These are phyloP conservation scores for Hypoxylon sp. DNA, from an alignment of 2,329 filamentous ascomycete genomes.

Conservation along the genomic window DNA sequence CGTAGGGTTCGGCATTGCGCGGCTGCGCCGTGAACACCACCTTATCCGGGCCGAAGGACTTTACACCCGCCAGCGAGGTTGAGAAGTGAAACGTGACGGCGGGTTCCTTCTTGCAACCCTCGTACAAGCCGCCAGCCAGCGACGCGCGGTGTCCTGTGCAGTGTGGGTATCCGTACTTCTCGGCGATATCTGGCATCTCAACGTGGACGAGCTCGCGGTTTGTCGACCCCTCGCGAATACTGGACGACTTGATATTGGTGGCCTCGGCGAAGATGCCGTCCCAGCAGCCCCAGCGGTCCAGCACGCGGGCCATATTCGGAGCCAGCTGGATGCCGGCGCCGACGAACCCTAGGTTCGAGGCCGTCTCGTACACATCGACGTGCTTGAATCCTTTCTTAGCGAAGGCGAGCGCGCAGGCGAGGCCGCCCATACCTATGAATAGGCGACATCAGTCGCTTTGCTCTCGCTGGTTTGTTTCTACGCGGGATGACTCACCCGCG, in stretches of 20 bases:
- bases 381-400: conserved; percentile 81
- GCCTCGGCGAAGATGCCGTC: conserved; percentile 73
- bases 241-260: conserved; percentile 77
- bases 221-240: conserved; percentile 78
- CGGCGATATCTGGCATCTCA: conserved; percentile 73
- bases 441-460: conserved; percentile 21
- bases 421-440: conserved; percentile 78
- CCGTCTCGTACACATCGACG: conserved; percentile 80
- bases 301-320: conserved; percentile 83
- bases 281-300: conserved; percentile 81
- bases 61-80: conserved; percentile 66
- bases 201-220: conserved; percentile 79
- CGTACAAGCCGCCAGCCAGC: conserved; percentile 75
- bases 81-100: conserved; percentile 78
- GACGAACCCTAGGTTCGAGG: conserved; percentile 80
- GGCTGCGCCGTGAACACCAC: conserved; percentile 71
- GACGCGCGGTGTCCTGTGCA: conserved; percentile 83
- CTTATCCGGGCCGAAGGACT: conserved; percentile 67
- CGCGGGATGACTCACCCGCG: conserved; percentile 57
- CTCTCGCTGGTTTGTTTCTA: conserved; percentile 5
- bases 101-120: conserved; percentile 74
- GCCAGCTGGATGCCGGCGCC: conserved; percentile 88
- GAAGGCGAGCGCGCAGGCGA: conserved; percentile 77
- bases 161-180: conserved; percentile 79
- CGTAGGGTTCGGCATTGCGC: conserved; percentile 65